Base-by-base conservation (phyloP, 768 basidiomycete species). In the Lactarius pseudohatsudake region DNA sequence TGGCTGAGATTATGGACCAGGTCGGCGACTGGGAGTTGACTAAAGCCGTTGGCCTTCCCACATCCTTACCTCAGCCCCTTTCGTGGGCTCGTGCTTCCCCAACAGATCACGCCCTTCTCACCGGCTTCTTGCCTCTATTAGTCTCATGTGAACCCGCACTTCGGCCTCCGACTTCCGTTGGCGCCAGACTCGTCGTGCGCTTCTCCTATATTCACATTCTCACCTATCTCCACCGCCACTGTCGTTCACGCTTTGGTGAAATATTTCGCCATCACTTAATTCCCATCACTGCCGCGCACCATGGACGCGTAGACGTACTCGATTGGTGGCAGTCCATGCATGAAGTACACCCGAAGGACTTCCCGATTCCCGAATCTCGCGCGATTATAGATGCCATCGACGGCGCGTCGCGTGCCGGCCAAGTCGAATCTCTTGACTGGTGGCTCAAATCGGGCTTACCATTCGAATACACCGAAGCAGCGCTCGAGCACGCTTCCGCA, bases 21-120 rank as follows among this genome's bases (percentile, higher is more conserved):
- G 75, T 92, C 10, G 90, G 88, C 16, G 88, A 92, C 74, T 96
- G 92, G 91, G 90, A 94, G 71, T 85, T 96, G 10, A 81, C 88
- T 15, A 88, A 85, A 66, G 88, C 93, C 16, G 84, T 94, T 41
- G 86, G 87, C 22, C 79, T 94, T 1, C 89, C 87, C 13, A 91
- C 91, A 6, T 85, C 85, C 10, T 75, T 94, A 0, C 76, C 84
- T 5, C 81, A 80, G 32, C 91, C 92, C 11, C 76, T 79, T 6
- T 86, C 88, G 28, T 96, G 94, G 94, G 78, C 78, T 57, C 83
- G 84, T 50, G 90, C 93, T 8, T 85, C 87, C 22, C 72, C 77
- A 32, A 86, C 85, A 7, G 93, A 96, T 76, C 77, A 83, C 59
- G 87, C 89, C 28, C 87, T 94, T 75, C 82, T 96, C 58, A 80